phyloP scores from a whole-genome alignment of 441 rosid species.

The Croton setiger region DNA sequence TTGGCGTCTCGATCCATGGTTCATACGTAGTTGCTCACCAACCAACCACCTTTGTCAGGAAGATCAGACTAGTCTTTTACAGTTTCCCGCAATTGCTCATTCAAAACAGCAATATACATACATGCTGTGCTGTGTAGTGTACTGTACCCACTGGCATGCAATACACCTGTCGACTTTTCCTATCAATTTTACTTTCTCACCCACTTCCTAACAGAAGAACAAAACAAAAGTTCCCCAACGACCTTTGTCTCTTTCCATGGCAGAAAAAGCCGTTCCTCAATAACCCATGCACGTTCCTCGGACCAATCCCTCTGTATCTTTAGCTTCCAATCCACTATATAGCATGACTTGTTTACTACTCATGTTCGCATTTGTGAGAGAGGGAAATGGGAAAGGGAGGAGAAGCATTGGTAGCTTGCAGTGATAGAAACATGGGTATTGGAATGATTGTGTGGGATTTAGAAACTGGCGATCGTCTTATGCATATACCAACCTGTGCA shows the following conservation, averaged over 20 bases:
- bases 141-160: not conserved
- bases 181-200: too few relatives aligned
- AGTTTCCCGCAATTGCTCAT: not conserved
- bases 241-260: constrained; percentile 24
- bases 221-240: constrained; percentile 15
- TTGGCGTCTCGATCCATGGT: too few relatives aligned
- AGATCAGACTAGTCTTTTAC: not conserved
- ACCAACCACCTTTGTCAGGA: too few relatives aligned
- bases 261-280: constrained; percentile 21
- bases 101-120: too few relatives aligned
- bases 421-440: constrained; percentile 37
- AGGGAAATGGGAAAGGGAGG: constrained; percentile 26
- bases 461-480: constrained; percentile 36
- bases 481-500: constrained; percentile 47
- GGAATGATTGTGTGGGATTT: constrained; percentile 42
- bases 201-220: not conserved
- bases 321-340: not conserved
- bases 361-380: not conserved
- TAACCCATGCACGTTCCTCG: constrained; percentile 4
- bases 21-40: too few relatives aligned
- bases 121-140: not conserved
- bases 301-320: constrained; percentile 15
- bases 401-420: constrained; percentile 44
- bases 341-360: not conserved
- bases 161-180: not conserved